Evolutionary conservation across 148 eudicot genomes (phyloP).

Genomic region (Drosera capensis): DNA sequence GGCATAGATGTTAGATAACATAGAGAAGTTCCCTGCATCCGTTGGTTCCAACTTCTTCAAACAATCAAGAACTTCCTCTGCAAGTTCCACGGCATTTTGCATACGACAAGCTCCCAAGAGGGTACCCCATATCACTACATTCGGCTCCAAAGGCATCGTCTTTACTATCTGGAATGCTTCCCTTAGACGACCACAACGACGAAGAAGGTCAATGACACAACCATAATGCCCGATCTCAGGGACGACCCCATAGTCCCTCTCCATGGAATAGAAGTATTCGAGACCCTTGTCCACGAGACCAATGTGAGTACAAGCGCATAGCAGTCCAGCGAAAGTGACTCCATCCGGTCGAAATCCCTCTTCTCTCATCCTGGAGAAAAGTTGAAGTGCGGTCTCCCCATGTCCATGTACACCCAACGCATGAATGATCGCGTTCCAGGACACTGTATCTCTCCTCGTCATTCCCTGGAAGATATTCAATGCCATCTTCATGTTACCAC

Average conservation of each 20-base stretch:
- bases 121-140: conserved; percentile 64
- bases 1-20: conserved; percentile 75
- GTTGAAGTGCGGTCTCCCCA: conserved; percentile 50
- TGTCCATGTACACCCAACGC: conserved; percentile 81
- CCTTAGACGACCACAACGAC: conserved; percentile 63
- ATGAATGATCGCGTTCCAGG: conserved; percentile 81
- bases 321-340: conserved; percentile 60
- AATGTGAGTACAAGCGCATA: conserved; percentile 86
- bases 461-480: conserved; percentile 37
- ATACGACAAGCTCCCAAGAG: conserved; percentile 70
- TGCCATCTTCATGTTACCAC: conserved; percentile 49
- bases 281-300: conserved; percentile 56
- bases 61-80: conserved; percentile 37
- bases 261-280: conserved; percentile 53
- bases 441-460: conserved; percentile 51
- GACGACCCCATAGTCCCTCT: conserved; percentile 36
- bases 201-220: conserved; percentile 77
- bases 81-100: conserved; percentile 56
- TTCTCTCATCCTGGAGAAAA: conserved; percentile 46
- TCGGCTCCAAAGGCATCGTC: conserved; percentile 74
- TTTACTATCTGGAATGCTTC: conserved; percentile 54
- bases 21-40: conserved; percentile 47
- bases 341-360: conserved; percentile 63
- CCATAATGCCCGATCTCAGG: conserved; percentile 81
- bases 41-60: conserved; percentile 31